phyloP scores from a whole-genome alignment of 441 rosid species.

The Daphne laureola region DNA sequence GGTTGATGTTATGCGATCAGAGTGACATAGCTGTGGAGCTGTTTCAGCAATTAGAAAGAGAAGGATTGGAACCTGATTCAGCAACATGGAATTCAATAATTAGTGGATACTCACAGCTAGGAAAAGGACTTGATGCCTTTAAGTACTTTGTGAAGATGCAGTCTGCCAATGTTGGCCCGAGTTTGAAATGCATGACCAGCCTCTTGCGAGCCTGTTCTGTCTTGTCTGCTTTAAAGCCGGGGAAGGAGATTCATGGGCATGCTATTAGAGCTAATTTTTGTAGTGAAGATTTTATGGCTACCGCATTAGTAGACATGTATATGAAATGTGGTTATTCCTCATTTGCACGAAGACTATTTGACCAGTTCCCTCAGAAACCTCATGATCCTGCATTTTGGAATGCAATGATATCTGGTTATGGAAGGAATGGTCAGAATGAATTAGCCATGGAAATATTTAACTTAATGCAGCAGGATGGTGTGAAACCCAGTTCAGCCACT shows the following conservation, averaged over 20 bases:
- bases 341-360: constrained; percentile 38
- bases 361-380: constrained; percentile 39
- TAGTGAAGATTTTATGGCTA: constrained; percentile 38
- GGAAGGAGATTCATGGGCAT: constrained; percentile 56
- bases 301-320: constrained; percentile 54
- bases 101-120: constrained; percentile 50
- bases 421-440: constrained; percentile 51
- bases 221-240: constrained; percentile 34
- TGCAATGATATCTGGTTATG: constrained; percentile 65
- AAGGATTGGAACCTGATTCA: constrained; percentile 54
- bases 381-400: constrained; percentile 68
- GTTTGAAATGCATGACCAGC: constrained; percentile 57
- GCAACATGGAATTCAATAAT: constrained; percentile 69
- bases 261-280: constrained; percentile 29
- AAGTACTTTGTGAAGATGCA: constrained; percentile 51
- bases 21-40: constrained; percentile 38
- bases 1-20: constrained; percentile 51
- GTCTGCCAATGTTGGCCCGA: constrained; percentile 27
- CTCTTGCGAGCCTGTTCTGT: constrained; percentile 58
- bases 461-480: constrained; percentile 30
- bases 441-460: constrained; percentile 44
- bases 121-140: constrained; percentile 44
- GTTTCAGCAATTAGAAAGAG: constrained; percentile 35
- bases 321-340: constrained; percentile 53
- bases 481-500: constrained; percentile 52